phyloP scores from a whole-genome alignment of 2,329 filamentous ascomycete genomes.

The Fusarium euwallaceae region DNA sequence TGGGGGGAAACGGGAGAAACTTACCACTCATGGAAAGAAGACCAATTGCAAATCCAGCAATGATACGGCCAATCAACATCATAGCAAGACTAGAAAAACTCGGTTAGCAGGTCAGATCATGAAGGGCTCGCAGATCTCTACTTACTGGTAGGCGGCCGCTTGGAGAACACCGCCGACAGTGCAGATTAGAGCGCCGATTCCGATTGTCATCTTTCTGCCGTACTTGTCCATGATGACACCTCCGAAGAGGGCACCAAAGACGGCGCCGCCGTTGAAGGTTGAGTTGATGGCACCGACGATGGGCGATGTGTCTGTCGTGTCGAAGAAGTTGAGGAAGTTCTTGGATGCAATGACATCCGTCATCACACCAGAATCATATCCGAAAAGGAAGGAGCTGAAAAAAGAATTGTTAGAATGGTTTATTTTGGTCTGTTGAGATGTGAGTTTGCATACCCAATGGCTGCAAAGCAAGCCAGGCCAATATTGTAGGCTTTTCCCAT shows the following conservation, averaged over 20 bases:
- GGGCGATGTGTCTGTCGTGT: constrained; percentile 57
- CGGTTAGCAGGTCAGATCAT: constrained; percentile 61
- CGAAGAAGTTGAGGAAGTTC: constrained; percentile 66
- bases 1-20: neutral
- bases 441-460: constrained; percentile 52
- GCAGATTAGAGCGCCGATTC: constrained; percentile 65
- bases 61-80: constrained; percentile 43
- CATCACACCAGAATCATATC: constrained; percentile 53
- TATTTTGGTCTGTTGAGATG: neutral
- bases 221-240: constrained; percentile 66
- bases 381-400: constrained; percentile 58
- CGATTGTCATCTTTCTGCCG: constrained; percentile 66
- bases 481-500: constrained; percentile 58
- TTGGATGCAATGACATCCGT: constrained; percentile 66
- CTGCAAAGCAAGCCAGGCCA: constrained; percentile 55
- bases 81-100: constrained; percentile 50
- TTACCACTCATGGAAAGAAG: constrained; percentile 57
- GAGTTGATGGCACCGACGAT: constrained; percentile 71
- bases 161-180: constrained; percentile 67
- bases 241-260: constrained; percentile 42
- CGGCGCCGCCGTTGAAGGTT: constrained; percentile 59
- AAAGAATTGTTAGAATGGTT: neutral
- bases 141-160: constrained; percentile 56
- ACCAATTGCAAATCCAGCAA: constrained; percentile 44
- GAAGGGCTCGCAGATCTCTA: constrained; percentile 48